phyloP scores from a whole-genome alignment of 371 early-diverging fungal genomes.

The Caulochytrium protostelioides region DNA sequence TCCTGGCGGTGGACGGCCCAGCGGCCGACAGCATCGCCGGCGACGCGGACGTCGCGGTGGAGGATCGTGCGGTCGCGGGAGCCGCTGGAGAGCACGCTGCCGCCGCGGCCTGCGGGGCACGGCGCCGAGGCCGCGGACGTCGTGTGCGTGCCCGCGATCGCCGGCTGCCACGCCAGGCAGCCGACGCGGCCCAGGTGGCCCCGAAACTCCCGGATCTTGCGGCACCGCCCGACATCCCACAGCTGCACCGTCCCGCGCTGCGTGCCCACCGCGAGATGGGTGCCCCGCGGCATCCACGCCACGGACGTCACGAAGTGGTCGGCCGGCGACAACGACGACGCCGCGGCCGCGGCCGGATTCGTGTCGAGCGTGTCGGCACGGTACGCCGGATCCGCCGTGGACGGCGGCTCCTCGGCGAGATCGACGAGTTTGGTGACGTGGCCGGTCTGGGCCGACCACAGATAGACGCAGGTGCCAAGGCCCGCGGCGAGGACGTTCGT shows the following conservation, averaged over 20 bases:
- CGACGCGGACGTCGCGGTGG: conserved; percentile 1
- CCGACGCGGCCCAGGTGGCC: conserved; percentile 19
- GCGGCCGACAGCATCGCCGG: background rate
- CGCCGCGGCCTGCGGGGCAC: too few species aligned
- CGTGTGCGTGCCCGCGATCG: conserved; percentile 12
- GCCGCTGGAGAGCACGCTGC: conserved; percentile 21
- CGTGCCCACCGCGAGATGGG: conserved; percentile 23
- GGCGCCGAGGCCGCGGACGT: background rate
- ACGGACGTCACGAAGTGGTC: too few species aligned
- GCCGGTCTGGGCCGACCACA: conserved; percentile 17
- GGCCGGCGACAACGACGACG: too few species aligned
- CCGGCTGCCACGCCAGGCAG: conserved; percentile 21
- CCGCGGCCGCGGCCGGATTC: too few species aligned
- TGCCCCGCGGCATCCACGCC: conserved; percentile 13
- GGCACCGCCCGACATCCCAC: conserved; percentile 17
- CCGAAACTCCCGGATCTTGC: conserved; percentile 6
- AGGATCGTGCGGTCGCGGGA: conserved; percentile 18
- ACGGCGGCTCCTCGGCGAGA: too few species aligned
- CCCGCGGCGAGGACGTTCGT: conserved; percentile 21
- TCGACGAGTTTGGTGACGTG: too few species aligned
- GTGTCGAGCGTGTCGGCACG: too few species aligned
- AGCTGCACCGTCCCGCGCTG: conserved; percentile 17
- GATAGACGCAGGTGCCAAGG: conserved; percentile 21
- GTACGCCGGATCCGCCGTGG: too few species aligned
- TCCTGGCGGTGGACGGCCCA: background rate